A percentile compares a stretch with the other conserved stretches of the same genome.
These are phyloP conservation scores for Malassezia sp. DNA, from an alignment of 1,284 basidiomycete genomes.

Conservation along the genomic window DNA sequence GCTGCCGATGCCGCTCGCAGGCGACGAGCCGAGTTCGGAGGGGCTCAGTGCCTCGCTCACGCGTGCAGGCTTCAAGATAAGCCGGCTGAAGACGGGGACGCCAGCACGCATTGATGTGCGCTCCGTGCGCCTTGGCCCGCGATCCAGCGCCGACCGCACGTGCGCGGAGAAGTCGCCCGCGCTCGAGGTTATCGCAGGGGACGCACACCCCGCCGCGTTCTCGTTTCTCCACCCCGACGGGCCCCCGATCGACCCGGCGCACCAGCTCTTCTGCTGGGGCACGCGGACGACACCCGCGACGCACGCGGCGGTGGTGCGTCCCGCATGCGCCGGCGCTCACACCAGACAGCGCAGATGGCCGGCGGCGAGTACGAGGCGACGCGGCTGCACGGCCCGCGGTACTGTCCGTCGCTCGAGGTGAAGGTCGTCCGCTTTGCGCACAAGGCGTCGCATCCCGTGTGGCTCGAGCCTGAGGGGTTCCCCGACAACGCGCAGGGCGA, in stretches of 20 bases:
- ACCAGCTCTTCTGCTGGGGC: conserved; percentile 63
- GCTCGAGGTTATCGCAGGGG: conserved; percentile 20
- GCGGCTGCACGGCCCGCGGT: conserved; percentile 76
- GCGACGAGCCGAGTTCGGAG: conserved; percentile 47
- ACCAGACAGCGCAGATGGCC: conserved; percentile 56
- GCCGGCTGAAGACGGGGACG: conserved; percentile 76
- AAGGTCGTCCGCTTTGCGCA: conserved; percentile 69
- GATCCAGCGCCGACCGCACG: conserved; percentile 13
- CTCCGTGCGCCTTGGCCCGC: conserved; percentile 57
- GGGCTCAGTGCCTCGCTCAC: conserved; percentile 65
- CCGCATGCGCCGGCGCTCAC: not conserved
- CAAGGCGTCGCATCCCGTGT: conserved; percentile 61
- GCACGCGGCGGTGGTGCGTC: conserved; percentile 56
- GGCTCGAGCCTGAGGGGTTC: conserved; percentile 83
- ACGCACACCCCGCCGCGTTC: conserved; percentile 20
- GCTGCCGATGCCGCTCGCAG: conserved; percentile 57
- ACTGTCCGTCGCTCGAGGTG: conserved; percentile 78
- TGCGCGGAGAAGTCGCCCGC: conserved; percentile 4
- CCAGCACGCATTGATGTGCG: conserved; percentile 64
- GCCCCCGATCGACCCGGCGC: conserved; percentile 48
- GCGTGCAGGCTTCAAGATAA: conserved; percentile 65
- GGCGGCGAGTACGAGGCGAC: conserved; percentile 68
- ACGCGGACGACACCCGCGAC: conserved; percentile 64
- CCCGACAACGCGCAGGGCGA: conserved; percentile 56
- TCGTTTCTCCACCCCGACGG: conserved; percentile 24